Percentiles rank a stretch among this genome's conserved stretches.
Evolutionary conservation across 2,329 filamentous ascomycete genomes (phyloP).

Genomic region (Colletotrichum magnum): DNA sequence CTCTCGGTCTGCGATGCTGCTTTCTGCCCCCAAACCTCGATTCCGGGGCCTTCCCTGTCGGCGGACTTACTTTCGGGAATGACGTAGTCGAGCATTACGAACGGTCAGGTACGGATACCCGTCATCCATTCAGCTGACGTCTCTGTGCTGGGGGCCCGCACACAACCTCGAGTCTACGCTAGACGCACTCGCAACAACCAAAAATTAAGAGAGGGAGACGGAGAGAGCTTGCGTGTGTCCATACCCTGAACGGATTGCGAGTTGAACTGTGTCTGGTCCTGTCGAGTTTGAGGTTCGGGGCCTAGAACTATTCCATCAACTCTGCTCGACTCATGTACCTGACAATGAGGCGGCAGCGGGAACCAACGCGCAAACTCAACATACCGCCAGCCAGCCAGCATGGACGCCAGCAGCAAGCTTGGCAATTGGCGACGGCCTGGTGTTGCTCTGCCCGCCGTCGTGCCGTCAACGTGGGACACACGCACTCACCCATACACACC

Average conservation of each 20-base stretch:
- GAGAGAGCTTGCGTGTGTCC: not conserved
- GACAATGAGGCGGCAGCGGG: constrained; percentile 10
- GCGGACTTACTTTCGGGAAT: constrained; percentile 32
- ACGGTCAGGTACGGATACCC: constrained; percentile 39
- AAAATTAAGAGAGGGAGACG: not conserved
- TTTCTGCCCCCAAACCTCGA: constrained; percentile 27
- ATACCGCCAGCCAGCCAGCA: too few species aligned
- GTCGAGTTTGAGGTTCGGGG: constrained; percentile 9
- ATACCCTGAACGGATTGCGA: not conserved
- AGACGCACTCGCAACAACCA: not conserved
- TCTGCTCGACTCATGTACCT: constrained; percentile 32
- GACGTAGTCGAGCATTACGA: constrained; percentile 35
- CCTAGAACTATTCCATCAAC: constrained; percentile 37
- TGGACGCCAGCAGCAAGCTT: not conserved
- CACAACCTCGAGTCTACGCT: not conserved
- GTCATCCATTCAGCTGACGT: constrained; percentile 34
- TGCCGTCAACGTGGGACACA: constrained; percentile 11
- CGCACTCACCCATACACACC: not conserved
- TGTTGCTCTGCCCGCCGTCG: not conserved
- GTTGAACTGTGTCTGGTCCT: too few species aligned
- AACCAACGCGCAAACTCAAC: not conserved
- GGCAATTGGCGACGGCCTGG: not conserved
- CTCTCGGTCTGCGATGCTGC: not conserved
- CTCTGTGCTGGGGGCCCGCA: constrained; percentile 17
- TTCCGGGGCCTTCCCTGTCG: constrained; percentile 19